Evolutionary conservation across 345 rosid species (phyloP).

Genomic region (Boechera divaricarpa): DNA sequence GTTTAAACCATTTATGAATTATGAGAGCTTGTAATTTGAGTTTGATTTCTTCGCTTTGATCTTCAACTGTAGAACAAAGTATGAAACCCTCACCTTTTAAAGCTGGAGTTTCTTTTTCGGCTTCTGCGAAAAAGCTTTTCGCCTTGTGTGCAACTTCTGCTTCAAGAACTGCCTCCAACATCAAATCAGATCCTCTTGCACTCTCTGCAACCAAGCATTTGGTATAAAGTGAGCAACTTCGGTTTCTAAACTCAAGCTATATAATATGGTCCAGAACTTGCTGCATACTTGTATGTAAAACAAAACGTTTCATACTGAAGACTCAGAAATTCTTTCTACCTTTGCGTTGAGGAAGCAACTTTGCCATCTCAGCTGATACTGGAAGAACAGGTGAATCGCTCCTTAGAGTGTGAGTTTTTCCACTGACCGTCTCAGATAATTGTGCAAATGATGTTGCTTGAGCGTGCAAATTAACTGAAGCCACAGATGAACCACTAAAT

Average conservation of each 20-base stretch:
- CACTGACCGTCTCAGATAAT: constrained; percentile 56
- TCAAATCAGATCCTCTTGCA: constrained; percentile 63
- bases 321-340: constrained; percentile 44
- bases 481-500: constrained; percentile 46
- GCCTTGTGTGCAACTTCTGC: constrained; percentile 72
- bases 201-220: constrained; percentile 45
- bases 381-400: constrained; percentile 68
- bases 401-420: constrained; percentile 41
- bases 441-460: constrained; percentile 72
- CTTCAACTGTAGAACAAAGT: not conserved
- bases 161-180: constrained; percentile 71
- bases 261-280: not conserved
- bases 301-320: not conserved
- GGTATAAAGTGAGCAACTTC: not conserved
- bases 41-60: not conserved
- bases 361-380: constrained; percentile 85
- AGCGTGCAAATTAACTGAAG: constrained; percentile 57
- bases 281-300: not conserved
- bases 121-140: constrained; percentile 65
- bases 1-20: constrained; percentile 62
- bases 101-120: constrained; percentile 56
- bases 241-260: not conserved
- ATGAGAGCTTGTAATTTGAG: constrained; percentile 51
- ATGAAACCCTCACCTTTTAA: constrained; percentile 34
- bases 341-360: constrained; percentile 64